phyloP scores from a whole-genome alignment of 345 rosid species.

The Garcia nutans region DNA sequence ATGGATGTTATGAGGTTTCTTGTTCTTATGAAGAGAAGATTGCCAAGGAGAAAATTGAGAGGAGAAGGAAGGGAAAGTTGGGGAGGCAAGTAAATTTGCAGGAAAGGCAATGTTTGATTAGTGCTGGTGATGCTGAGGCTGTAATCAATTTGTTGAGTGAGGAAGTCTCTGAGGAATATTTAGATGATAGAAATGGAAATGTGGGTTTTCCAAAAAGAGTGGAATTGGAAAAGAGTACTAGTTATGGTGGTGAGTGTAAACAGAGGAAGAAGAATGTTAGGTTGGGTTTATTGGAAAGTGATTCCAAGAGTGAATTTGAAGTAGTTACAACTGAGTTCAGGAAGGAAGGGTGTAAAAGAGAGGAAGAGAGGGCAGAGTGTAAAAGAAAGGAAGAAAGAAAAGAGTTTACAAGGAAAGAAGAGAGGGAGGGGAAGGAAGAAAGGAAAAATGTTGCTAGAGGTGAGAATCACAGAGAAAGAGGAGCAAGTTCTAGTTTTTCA shows the following conservation, averaged over 20 bases:
- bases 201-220: slow-evolving; percentile 38
- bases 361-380: slow-evolving; percentile 26
- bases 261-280: slow-evolving; percentile 34
- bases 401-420: slow-evolving; percentile 27
- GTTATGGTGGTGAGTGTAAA: slow-evolving; percentile 33
- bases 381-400: slow-evolving; percentile 28
- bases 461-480: slow-evolving; percentile 38
- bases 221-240: slow-evolving; percentile 40
- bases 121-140: slow-evolving; percentile 57
- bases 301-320: slow-evolving; percentile 29
- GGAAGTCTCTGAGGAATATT: slow-evolving; percentile 46
- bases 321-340: slow-evolving; percentile 23
- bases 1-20: slow-evolving; percentile 43
- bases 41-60: slow-evolving; percentile 27
- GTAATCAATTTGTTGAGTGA: slow-evolving; percentile 77
- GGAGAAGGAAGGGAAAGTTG: slow-evolving; percentile 42
- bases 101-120: slow-evolving; percentile 36
- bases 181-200: slow-evolving; percentile 30
- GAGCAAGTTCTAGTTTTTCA: slow-evolving; percentile 60
- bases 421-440: slow-evolving; percentile 30
- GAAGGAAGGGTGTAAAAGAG: slow-evolving; percentile 29
- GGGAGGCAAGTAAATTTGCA: neutral
- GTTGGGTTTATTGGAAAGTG: slow-evolving; percentile 32
- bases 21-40: slow-evolving; percentile 30
- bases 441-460: slow-evolving; percentile 16